Evolutionary conservation across 257 asterid species (phyloP).

Genomic region (Nemophila menziesii): DNA sequence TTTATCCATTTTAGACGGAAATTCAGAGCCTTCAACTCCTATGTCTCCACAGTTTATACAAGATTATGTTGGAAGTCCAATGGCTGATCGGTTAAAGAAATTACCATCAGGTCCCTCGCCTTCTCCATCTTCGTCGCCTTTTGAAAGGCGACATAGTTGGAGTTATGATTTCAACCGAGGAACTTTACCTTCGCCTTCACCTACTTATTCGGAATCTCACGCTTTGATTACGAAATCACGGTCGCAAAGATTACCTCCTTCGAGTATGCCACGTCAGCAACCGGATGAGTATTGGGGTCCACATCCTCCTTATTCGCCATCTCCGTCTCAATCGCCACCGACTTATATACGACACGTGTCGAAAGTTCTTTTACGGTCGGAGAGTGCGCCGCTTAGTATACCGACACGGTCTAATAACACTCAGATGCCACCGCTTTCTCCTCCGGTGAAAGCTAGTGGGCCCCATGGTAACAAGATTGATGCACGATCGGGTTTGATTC

Average conservation of each 20-base stretch:
- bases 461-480: constrained; percentile 22
- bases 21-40: constrained; percentile 75
- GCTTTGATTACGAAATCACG: constrained; percentile 29
- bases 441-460: constrained; percentile 32
- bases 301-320: constrained; percentile 45
- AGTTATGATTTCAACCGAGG: constrained; percentile 64
- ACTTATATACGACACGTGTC: constrained; percentile 26
- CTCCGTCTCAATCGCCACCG: constrained; percentile 78
- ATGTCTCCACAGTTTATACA: constrained; percentile 65
- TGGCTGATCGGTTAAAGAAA: constrained; percentile 79
- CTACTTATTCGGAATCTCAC: constrained; percentile 57
- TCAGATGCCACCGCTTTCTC: constrained; percentile 43
- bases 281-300: constrained; percentile 70
- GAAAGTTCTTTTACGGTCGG: constrained; percentile 52
- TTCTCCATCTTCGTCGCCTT: constrained; percentile 46
- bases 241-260: constrained; percentile 44
- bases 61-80: constrained; percentile 85
- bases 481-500: constrained; percentile 29
- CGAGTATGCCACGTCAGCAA: constrained; percentile 35
- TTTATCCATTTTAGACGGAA: constrained; percentile 44
- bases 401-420: constrained; percentile 40
- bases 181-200: constrained; percentile 72
- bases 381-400: constrained; percentile 74
- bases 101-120: constrained; percentile 45
- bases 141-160: constrained; percentile 85